These are phyloP conservation scores for Psilocybe cubensis DNA, from an alignment of 768 basidiomycete species.

Conservation along the genomic window DNA sequence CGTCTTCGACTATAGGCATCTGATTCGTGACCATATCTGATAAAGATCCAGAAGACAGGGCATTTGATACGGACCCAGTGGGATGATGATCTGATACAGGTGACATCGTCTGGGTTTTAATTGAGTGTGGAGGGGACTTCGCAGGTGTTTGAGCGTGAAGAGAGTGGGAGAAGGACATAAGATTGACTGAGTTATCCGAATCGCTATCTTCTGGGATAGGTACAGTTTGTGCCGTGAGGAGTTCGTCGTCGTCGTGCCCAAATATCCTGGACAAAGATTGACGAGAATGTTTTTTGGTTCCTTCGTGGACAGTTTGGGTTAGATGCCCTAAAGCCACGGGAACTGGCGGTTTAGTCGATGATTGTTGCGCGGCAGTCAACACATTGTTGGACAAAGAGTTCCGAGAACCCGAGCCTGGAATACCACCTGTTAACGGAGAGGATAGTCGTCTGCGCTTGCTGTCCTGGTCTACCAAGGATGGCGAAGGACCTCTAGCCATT, in stretches of 20 bases:
- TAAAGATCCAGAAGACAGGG: conserved; percentile 60
- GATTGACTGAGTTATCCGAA: conserved; percentile 67
- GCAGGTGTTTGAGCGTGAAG: conserved; percentile 52
- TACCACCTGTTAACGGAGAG: conserved; percentile 45
- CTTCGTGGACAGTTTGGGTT: conserved; percentile 22
- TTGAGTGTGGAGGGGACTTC: conserved; percentile 38
- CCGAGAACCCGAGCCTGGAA: conserved; percentile 39
- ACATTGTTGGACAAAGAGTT: conserved; percentile 37
- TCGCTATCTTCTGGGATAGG: conserved; percentile 80
- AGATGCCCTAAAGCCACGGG: conserved; percentile 24
- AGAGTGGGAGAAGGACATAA: conserved; percentile 75
- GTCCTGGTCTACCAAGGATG: conserved; percentile 41
- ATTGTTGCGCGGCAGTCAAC: conserved; percentile 40
- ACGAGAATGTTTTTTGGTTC: conserved; percentile 37
- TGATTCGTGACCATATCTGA: conserved; percentile 35
- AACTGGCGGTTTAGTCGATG: conserved; percentile 28
- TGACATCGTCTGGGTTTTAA: conserved; percentile 50
- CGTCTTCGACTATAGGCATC: conserved; percentile 76
- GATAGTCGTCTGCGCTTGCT: conserved; percentile 47
- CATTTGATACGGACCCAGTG: conserved; percentile 55
- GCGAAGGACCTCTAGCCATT: conserved; percentile 36
- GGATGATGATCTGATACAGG: conserved; percentile 57
- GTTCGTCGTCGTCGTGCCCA: conserved; percentile 55
- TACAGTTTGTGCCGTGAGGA: conserved; percentile 71
- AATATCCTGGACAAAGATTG: conserved; percentile 47